Percentiles rank a stretch among this genome's conserved stretches.
Conservation (phyloP, 2,329 filamentous ascomycete genomes). For the Paecilomyces sp. region DNA sequence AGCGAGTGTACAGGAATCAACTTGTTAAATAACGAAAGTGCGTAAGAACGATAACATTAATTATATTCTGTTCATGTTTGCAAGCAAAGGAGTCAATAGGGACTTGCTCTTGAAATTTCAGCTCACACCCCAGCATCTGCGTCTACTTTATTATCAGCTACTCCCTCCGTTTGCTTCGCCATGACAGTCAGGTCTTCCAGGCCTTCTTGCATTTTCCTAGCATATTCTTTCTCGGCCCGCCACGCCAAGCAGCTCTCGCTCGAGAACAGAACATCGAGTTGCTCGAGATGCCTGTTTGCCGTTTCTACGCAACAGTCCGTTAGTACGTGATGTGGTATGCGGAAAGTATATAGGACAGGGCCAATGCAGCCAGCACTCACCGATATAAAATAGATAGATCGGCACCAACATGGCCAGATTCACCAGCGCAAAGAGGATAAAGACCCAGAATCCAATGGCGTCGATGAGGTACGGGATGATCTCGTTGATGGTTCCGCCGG, state of each 20-base stretch:
- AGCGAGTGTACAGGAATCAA: neutral
- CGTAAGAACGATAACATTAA: neutral
- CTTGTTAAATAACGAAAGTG: neutral
- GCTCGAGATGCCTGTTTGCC: constrained; percentile 16
- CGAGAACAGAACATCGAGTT: constrained; percentile 19
- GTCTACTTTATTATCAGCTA: neutral
- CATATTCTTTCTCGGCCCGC: constrained; percentile 11
- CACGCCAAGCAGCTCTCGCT: constrained; percentile 16
- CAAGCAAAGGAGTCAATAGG: too few relatives aligned
- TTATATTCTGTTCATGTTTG: too few relatives aligned
- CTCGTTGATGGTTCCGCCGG: constrained; percentile 21
- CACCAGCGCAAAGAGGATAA: constrained; percentile 24
- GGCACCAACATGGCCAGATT: constrained; percentile 20
- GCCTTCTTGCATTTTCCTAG: neutral
- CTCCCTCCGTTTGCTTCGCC: neutral
- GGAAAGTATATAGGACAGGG: neutral
- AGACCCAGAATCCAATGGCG: constrained; percentile 23
- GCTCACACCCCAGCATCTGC: neutral
- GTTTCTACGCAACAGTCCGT: constrained; percentile 11
- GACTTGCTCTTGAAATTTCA: neutral
- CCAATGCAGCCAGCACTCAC: constrained; percentile 2
- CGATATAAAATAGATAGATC: constrained; percentile 20
- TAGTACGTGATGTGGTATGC: neutral
- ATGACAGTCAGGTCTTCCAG: neutral
- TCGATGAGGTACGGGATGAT: constrained; percentile 28